Evolutionary conservation across 2,329 filamentous ascomycete species (phyloP).

Genomic region (Diaporthe caulivora): DNA sequence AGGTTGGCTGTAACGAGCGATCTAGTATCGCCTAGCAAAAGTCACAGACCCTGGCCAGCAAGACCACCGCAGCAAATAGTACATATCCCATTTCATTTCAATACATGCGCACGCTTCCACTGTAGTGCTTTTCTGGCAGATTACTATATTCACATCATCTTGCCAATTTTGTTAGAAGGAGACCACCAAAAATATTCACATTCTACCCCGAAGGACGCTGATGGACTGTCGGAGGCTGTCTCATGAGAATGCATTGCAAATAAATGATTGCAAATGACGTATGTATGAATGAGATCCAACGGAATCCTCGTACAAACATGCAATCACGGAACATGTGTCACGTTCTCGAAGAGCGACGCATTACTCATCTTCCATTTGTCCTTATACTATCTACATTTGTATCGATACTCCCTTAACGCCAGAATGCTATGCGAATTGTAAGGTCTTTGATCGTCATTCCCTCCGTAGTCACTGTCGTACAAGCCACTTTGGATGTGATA

Average conservation of each 20-base stretch:
- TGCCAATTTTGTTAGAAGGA: not conserved
- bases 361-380: not conserved
- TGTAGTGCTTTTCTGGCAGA: too few species aligned
- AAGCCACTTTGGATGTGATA: not conserved
- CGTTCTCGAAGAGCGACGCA: not conserved
- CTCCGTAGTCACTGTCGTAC: not conserved
- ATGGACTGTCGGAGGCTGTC: not conserved
- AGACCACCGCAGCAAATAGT: not conserved
- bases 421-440: slow-evolving; percentile 31
- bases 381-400: not conserved
- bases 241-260: not conserved
- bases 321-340: not conserved
- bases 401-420: slow-evolving; percentile 24
- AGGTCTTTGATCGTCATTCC: not conserved
- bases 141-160: too few species aligned
- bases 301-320: too few species aligned
- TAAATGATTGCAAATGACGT: not conserved
- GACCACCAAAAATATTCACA: not conserved
- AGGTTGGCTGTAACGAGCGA: not conserved
- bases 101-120: not conserved
- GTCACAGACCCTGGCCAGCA: not conserved
- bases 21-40: not conserved
- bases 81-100: too few species aligned
- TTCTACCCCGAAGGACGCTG: not conserved
- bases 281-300: not conserved